A percentile compares a stretch with the other conserved stretches of the same genome.
Conservation (phyloP, 495 filamentous ascomycete genomes). For the Aspergillus sclerotioniger region DNA sequence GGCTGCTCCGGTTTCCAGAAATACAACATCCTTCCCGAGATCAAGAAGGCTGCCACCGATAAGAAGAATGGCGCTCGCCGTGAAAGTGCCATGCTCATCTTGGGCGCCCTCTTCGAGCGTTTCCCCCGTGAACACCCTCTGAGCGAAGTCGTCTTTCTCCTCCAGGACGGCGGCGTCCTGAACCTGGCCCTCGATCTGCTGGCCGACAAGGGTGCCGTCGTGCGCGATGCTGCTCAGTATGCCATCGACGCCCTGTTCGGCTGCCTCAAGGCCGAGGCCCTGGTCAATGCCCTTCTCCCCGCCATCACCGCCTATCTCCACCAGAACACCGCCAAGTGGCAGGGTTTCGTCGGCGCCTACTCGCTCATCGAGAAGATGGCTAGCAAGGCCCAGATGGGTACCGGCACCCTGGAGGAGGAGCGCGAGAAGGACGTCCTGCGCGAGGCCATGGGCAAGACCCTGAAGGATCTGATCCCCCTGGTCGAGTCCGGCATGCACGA, state of each 20-base stretch:
- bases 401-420: constrained; percentile 75
- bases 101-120: constrained; percentile 89
- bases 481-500: constrained; percentile 96
- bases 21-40: constrained; percentile 67
- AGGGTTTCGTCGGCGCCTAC: constrained; percentile 84
- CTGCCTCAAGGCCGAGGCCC: constrained; percentile 73
- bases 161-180: constrained; percentile 75
- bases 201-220: constrained; percentile 84
- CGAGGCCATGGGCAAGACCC: constrained; percentile 86
- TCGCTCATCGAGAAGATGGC: constrained; percentile 85
- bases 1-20: constrained; percentile 69
- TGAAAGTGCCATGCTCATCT: constrained; percentile 91
- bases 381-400: constrained; percentile 82
- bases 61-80: constrained; percentile 88
- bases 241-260: constrained; percentile 86
- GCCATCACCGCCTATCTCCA: constrained; percentile 68
- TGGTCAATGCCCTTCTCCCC: constrained; percentile 76
- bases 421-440: constrained; percentile 81
- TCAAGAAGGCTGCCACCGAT: constrained; percentile 85
- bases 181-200: constrained; percentile 75
- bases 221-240: constrained; percentile 90
- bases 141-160: constrained; percentile 76
- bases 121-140: constrained; percentile 75
- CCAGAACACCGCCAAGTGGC: constrained; percentile 88
- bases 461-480: constrained; percentile 87